phyloP scores from a whole-genome alignment of 345 rosid genomes.

The Gossypium sturtianum region DNA sequence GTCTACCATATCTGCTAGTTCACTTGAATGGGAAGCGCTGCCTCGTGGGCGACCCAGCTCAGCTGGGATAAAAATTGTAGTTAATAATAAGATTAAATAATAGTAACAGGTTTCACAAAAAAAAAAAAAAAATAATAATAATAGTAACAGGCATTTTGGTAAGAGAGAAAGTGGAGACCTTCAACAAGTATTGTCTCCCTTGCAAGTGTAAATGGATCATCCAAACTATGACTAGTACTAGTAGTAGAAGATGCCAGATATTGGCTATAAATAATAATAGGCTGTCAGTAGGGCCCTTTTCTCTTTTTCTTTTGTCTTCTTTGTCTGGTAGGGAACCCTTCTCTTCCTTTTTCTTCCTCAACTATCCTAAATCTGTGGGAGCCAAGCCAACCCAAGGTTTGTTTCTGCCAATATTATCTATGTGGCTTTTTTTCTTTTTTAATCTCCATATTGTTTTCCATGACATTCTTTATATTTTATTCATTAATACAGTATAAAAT shows the following conservation, averaged over 20 bases:
- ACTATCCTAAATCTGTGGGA: no score
- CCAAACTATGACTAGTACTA: no score
- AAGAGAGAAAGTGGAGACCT: not conserved
- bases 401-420: no score
- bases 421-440: no score
- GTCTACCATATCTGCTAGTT: not conserved
- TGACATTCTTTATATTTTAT: no score
- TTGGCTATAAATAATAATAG: not conserved
- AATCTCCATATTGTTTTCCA: no score
- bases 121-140: not conserved
- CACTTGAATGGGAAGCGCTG: not conserved
- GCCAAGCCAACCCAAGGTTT: no score
- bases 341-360: no score
- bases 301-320: not conserved
- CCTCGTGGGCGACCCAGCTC: slow-evolving; percentile 16
- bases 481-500: no score
- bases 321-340: not conserved
- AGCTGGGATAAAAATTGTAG: not conserved
- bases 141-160: not conserved
- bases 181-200: not conserved
- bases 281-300: not conserved
- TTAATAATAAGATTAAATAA: not conserved
- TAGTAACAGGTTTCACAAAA: no score
- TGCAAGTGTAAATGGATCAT: no score
- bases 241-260: not conserved